Percentiles rank a stretch among this genome's conserved stretches.
Conservation (phyloP, 352 stramenopile species). For the Pythium aristosporum region DNA sequence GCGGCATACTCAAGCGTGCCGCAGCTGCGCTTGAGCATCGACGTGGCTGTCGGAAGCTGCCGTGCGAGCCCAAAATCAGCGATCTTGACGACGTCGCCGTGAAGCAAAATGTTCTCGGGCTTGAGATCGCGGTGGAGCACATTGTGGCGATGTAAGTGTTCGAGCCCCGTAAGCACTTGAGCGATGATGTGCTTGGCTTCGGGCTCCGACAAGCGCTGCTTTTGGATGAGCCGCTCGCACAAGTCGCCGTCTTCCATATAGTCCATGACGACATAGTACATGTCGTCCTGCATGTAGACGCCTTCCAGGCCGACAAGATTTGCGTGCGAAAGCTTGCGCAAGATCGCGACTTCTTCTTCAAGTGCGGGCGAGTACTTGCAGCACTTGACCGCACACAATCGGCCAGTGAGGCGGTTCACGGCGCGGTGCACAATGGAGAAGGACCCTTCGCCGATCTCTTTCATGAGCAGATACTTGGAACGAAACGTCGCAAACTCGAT, state of each 20-base stretch:
- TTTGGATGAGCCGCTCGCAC: constrained; percentile 70
- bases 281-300: constrained; percentile 65
- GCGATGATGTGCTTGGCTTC: constrained; percentile 58
- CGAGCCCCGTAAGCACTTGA: constrained; percentile 56
- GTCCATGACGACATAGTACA: constrained; percentile 85
- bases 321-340: constrained; percentile 58
- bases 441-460: constrained; percentile 80
- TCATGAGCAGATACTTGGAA: constrained; percentile 68
- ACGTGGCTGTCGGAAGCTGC: constrained; percentile 44
- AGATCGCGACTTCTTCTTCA: constrained; percentile 68
- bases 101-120: constrained; percentile 79
- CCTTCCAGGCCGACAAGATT: constrained; percentile 71
- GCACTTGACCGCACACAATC: constrained; percentile 74
- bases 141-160: constrained; percentile 62
- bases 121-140: constrained; percentile 81
- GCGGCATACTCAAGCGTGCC: constrained; percentile 80
- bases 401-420: constrained; percentile 61
- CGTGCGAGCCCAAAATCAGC: constrained; percentile 81
- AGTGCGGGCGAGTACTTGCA: constrained; percentile 62
- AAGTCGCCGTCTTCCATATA: constrained; percentile 76
- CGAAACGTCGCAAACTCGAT: constrained; percentile 56
- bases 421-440: constrained; percentile 83
- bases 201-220: constrained; percentile 52
- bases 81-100: constrained; percentile 70
- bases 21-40: constrained; percentile 61